A percentile compares a stretch with the other conserved stretches of the same genome.
Evolutionary conservation across 345 rosid genomes (phyloP).

Genomic region (Euphorbia lathyris): DNA sequence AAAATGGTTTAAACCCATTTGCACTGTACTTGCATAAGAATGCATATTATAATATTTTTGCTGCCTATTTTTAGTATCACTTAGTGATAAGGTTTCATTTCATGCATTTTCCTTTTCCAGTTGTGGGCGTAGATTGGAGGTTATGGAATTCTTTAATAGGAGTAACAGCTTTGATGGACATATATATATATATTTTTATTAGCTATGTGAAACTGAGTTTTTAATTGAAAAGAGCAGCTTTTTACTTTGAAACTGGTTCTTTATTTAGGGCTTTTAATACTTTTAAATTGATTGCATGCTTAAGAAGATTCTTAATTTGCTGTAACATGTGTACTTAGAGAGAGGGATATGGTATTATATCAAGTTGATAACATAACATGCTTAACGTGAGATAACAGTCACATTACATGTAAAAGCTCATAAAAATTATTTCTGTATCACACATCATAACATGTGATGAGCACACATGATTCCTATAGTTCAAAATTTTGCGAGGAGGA

Average conservation of each 20-base stretch:
- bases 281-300: conserved; percentile 6
- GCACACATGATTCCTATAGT: not conserved
- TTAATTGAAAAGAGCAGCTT: conserved; percentile 3
- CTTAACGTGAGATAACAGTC: not conserved
- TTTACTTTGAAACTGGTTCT: conserved; percentile 5
- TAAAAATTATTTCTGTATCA: too few species aligned
- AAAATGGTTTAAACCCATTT: conserved; percentile 17
- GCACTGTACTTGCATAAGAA: conserved; percentile 17
- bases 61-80: conserved; percentile 33
- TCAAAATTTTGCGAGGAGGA: too few species aligned
- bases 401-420: not conserved
- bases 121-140: conserved; percentile 18
- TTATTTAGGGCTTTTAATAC: conserved; percentile 1
- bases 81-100: conserved; percentile 24
- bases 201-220: conserved; percentile 18
- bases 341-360: too few species aligned
- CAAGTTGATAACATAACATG: not conserved
- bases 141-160: conserved; percentile 24
- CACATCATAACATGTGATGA: not conserved
- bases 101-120: conserved; percentile 10
- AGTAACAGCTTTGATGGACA: conserved; percentile 21
- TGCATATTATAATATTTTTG: conserved; percentile 18
- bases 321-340: not conserved
- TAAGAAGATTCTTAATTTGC: not conserved
- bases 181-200: conserved; percentile 2